Percentiles rank a stretch among this genome's conserved stretches.
These are phyloP conservation scores for Bauhinia variegata DNA, from an alignment of 306 rosid genomes.

Conservation along the genomic window DNA sequence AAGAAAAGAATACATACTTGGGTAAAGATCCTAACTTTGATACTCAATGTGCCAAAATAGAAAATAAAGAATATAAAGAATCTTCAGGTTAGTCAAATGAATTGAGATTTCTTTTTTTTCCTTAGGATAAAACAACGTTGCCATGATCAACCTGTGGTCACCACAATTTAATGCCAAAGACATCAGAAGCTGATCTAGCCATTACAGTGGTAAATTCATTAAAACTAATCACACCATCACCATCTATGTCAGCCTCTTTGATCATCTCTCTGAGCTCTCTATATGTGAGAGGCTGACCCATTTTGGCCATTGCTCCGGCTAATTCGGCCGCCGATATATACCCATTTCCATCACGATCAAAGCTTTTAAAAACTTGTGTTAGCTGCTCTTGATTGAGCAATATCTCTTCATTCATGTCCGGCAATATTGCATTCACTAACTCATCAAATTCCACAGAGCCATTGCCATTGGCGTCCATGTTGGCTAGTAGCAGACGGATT, in stretches of 20 bases:
- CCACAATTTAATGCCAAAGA: slow-evolving; percentile 52
- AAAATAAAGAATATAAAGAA: not conserved
- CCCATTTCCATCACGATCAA: slow-evolving; percentile 83
- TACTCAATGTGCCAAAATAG: too few species aligned
- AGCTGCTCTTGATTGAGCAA: slow-evolving; percentile 65
- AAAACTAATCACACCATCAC: slow-evolving; percentile 85
- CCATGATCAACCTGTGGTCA: slow-evolving; percentile 10
- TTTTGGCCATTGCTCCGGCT: slow-evolving; percentile 82
- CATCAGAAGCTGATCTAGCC: slow-evolving; percentile 71
- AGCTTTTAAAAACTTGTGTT: slow-evolving; percentile 62
- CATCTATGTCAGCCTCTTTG: slow-evolving; percentile 73
- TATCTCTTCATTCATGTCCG: slow-evolving; percentile 56
- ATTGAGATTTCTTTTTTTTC: not conserved
- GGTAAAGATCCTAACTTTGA: too few species aligned
- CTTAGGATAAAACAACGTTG: not conserved
- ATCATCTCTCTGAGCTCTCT: slow-evolving; percentile 84
- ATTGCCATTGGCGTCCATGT: slow-evolving; percentile 73
- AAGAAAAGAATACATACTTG: not conserved
- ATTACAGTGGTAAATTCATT: slow-evolving; percentile 67
- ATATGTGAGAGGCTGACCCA: slow-evolving; percentile 82
- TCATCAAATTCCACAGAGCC: slow-evolving; percentile 85
- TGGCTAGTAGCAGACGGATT: slow-evolving; percentile 55
- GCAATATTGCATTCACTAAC: slow-evolving; percentile 59
- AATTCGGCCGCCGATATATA: slow-evolving; percentile 73
- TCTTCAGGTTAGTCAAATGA: slow-evolving; percentile 7